phyloP scores from a whole-genome alignment of 2,329 filamentous ascomycete genomes.

The Aspergillus novofumigatus region DNA sequence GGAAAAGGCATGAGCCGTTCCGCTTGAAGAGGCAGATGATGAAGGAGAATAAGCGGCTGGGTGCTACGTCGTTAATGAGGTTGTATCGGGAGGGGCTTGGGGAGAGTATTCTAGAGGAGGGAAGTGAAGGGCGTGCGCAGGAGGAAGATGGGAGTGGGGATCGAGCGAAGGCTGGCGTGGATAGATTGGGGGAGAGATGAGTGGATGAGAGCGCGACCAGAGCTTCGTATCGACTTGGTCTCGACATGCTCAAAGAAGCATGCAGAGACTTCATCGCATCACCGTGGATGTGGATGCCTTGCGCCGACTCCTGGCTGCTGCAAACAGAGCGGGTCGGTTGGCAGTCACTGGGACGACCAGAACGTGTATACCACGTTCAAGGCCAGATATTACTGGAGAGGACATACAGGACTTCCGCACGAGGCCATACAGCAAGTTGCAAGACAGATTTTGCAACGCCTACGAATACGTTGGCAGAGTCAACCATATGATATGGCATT shows the following conservation, averaged over 20 bases:
- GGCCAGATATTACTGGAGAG: neutral
- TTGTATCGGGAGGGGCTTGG: conserved; percentile 20
- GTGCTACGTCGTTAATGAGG: conserved; percentile 23
- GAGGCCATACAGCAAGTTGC: neutral
- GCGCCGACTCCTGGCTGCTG: neutral
- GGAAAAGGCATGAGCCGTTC: conserved; percentile 19
- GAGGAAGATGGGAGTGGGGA: neutral
- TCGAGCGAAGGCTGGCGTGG: neutral
- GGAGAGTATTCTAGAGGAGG: neutral
- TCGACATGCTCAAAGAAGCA: neutral
- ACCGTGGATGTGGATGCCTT: neutral
- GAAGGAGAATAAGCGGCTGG: conserved; percentile 19
- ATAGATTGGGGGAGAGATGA: conserved; percentile 1
- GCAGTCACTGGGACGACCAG: neutral
- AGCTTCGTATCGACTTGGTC: neutral
- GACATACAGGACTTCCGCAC: neutral
- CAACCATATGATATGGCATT: neutral
- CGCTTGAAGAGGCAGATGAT: conserved; percentile 17
- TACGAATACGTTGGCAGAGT: neutral
- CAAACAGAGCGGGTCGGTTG: too few relatives aligned
- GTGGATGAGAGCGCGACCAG: neutral
- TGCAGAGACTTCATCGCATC: neutral
- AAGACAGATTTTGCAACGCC: neutral
- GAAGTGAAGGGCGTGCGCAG: neutral
- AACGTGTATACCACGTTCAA: neutral